phyloP scores from a whole-genome alignment of 495 filamentous ascomycete species.

The Filosporella fistucella region DNA sequence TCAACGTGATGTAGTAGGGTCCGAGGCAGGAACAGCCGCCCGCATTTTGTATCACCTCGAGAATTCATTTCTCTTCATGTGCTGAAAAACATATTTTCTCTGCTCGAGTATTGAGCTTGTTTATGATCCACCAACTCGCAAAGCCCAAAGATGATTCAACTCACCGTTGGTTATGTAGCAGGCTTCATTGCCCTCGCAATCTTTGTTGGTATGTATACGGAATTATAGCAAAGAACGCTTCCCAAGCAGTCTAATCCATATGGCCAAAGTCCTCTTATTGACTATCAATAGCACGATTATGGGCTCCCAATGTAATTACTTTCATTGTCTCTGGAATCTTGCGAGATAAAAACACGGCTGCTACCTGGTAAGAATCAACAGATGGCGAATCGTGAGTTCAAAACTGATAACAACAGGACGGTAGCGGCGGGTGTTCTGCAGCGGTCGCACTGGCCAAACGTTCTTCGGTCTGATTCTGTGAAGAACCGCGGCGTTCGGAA shows the following conservation, averaged over 20 bases:
- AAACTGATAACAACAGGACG: neutral
- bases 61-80: too few relatives aligned
- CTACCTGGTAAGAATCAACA: conserved; percentile 8
- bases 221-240: neutral
- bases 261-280: neutral
- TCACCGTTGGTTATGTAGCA: conserved; percentile 15
- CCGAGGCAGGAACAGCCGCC: too few relatives aligned
- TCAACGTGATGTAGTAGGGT: too few relatives aligned
- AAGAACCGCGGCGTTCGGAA: conserved; percentile 5
- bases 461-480: conserved; percentile 11
- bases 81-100: too few relatives aligned
- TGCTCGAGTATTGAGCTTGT: too few relatives aligned
- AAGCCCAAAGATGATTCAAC: conserved; percentile 5
- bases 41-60: too few relatives aligned
- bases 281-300: conserved; percentile 4
- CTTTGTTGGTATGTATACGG: neutral
- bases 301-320: conserved; percentile 3
- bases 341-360: conserved; percentile 10
- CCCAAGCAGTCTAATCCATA: neutral
- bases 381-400: neutral
- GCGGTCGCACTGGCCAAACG: conserved; percentile 6
- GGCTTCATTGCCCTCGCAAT: conserved; percentile 9
- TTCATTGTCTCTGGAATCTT: conserved; percentile 10
- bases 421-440: conserved; percentile 3
- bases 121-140: too few relatives aligned